A percentile compares a stretch with the other conserved stretches of the same genome.
These are phyloP conservation scores for Tanozyma kutaoensis DNA, from an alignment of 805 yeast genomes.

Conservation along the genomic window DNA sequence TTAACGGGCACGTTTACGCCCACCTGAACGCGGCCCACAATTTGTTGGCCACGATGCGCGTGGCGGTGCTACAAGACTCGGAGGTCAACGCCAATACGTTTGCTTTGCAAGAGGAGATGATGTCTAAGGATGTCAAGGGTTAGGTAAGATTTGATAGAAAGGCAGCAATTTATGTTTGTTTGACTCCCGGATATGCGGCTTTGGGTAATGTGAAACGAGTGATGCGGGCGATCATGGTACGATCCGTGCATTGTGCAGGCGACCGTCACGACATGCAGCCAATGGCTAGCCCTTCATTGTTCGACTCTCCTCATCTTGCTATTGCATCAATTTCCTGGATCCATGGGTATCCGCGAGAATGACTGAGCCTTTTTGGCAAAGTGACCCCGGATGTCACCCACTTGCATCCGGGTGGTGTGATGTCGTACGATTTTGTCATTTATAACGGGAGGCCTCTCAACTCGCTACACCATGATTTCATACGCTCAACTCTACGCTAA, in stretches of 20 bases:
- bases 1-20: slow-evolving; percentile 76
- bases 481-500: slow-evolving; percentile 10
- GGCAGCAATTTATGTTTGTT: too few species aligned
- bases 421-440: not conserved
- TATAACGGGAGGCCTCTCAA: slow-evolving; percentile 5
- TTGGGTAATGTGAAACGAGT: too few species aligned
- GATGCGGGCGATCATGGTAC: too few species aligned
- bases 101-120: slow-evolving; percentile 32
- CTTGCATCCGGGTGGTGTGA: not conserved
- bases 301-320: not conserved
- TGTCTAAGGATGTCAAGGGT: slow-evolving; percentile 27
- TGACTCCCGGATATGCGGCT: too few species aligned
- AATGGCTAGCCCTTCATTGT: too few species aligned
- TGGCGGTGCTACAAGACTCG: slow-evolving; percentile 62
- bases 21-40: slow-evolving; percentile 84
- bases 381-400: not conserved
- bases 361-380: not conserved
- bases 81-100: slow-evolving; percentile 44
- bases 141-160: too few species aligned
- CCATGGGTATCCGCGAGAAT: not conserved
- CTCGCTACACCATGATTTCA: slow-evolving; percentile 10
- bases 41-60: slow-evolving; percentile 69
- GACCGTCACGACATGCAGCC: too few species aligned
- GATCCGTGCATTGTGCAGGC: too few species aligned
- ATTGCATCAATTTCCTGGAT: not conserved